These are phyloP conservation scores for Xerocomus potaroensis DNA, from an alignment of 768 basidiomycete genomes.

Conservation along the genomic window DNA sequence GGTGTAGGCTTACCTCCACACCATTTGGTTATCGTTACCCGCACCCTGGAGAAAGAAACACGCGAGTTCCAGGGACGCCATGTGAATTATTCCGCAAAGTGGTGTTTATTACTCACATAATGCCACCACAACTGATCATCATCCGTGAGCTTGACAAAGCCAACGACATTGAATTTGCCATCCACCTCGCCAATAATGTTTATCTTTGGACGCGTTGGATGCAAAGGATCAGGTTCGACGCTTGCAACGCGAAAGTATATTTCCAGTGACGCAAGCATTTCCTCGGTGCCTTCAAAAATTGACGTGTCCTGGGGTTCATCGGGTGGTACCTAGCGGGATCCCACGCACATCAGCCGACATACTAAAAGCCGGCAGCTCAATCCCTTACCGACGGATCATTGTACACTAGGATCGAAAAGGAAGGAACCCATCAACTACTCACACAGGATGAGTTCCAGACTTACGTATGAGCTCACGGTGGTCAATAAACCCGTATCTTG, in stretches of 20 bases:
- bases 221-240: constrained; percentile 40
- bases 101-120: constrained; percentile 49
- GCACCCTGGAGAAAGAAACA: constrained; percentile 34
- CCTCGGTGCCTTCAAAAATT: constrained; percentile 49
- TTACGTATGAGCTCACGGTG: constrained; percentile 61
- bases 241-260: constrained; percentile 43
- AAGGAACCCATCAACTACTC: constrained; percentile 2
- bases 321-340: constrained; percentile 22
- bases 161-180: constrained; percentile 46
- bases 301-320: constrained; percentile 36
- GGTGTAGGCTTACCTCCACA: constrained; percentile 59
- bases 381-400: constrained; percentile 38
- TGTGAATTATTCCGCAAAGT: neutral
- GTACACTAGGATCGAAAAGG: constrained; percentile 36
- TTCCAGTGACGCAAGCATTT: constrained; percentile 47
- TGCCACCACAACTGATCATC: constrained; percentile 61
- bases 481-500: constrained; percentile 66
- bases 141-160: constrained; percentile 50
- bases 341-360: constrained; percentile 1
- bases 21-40: constrained; percentile 47
- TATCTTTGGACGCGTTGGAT: constrained; percentile 51
- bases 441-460: constrained; percentile 19
- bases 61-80: constrained; percentile 6
- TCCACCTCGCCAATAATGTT: constrained; percentile 50
- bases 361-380: neutral